A percentile compares a stretch with the other conserved stretches of the same genome.
Evolutionary conservation across 1,284 basidiomycete genomes (phyloP).

Genomic region (Fistulinella cinereoalba): DNA sequence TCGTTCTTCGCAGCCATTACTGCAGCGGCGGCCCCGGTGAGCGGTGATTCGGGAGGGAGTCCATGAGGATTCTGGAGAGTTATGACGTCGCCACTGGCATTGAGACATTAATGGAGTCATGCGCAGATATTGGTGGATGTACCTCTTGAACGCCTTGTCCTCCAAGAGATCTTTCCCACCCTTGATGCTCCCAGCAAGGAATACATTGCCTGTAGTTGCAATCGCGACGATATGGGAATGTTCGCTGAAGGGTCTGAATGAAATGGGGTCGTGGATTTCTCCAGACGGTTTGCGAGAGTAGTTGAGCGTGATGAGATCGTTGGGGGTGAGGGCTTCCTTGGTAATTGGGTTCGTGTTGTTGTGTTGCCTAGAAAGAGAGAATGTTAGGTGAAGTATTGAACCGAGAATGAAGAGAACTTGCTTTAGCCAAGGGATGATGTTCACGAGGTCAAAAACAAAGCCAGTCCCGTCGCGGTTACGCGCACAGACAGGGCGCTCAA

Average conservation of each 20-base stretch:
- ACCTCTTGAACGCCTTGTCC: slow-evolving; percentile 87
- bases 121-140: slow-evolving; percentile 10
- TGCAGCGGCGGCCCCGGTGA: slow-evolving; percentile 34
- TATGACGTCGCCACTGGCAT: slow-evolving; percentile 78
- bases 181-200: slow-evolving; percentile 86
- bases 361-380: slow-evolving; percentile 52
- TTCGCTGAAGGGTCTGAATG: slow-evolving; percentile 89
- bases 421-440: slow-evolving; percentile 94
- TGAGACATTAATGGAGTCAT: slow-evolving; percentile 1
- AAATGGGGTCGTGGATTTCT: slow-evolving; percentile 87
- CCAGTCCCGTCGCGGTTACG: slow-evolving; percentile 77
- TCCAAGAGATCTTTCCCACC: slow-evolving; percentile 82
- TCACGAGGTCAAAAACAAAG: slow-evolving; percentile 80
- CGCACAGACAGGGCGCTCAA: slow-evolving; percentile 86
- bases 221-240: slow-evolving; percentile 91
- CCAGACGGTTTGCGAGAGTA: slow-evolving; percentile 80
- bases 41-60: slow-evolving; percentile 54
- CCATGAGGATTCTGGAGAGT: slow-evolving; percentile 89
- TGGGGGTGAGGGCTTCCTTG: slow-evolving; percentile 73
- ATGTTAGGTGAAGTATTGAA: slow-evolving; percentile 18
- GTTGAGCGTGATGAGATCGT: slow-evolving; percentile 84
- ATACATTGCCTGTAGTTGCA: slow-evolving; percentile 89
- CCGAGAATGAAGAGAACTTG: slow-evolving; percentile 38
- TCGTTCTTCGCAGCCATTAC: slow-evolving; percentile 29
- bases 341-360: slow-evolving; percentile 84